Evolutionary conservation across 306 rosid species (phyloP), one percentile per base, ranked within the genome.

Genomic region (Acacia confusa): DNA sequence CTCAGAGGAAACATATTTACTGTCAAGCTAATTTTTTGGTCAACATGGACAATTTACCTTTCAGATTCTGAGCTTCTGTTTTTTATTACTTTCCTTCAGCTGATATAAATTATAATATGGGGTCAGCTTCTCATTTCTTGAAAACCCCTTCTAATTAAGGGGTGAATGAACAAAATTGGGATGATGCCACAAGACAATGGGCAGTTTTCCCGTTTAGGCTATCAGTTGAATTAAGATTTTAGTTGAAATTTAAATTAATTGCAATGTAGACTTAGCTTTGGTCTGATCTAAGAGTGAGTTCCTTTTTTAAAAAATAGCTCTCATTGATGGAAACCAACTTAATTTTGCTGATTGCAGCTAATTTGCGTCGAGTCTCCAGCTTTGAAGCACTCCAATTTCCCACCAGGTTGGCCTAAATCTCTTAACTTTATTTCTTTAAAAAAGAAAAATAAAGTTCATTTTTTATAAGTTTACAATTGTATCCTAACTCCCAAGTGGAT

Each of bases 301-400:
- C 28, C 44, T 20, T 6, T 65, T 30, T 16, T 0, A 0, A 3
- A 1, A 1, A 28, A 28, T 30, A 68, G 44, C 19, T 55, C 64
- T 66, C 19, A 20, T 14, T 73, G 41, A 32, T 66, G 73, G 47
- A 82, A 77, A 53, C 4, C 81, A 66, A 83, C 76, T 40, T 77
- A 27, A 76, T 81, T 84, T 70, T 68, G 25, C 60, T 60, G 40
- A 72, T 25, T 88, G 91, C 97, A 95, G 99, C 93, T 50, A 95
- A 89, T 91, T 81, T 93, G 60, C 91, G 83, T 6, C 92, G 86
- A 44, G 68, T 90, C 47, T 93, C 97, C 88, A 93, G 92, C 88
- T 91, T 91, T 91, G 99, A 95, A 87, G 87, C 95, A 53, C 90
- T 93, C 72, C 97, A 92, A 72, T 93, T 92, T 76, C 88, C 91